Evolutionary conservation across 1,284 basidiomycete genomes (phyloP).

Genomic region (Cutaneotrichosporon arboriforme): DNA sequence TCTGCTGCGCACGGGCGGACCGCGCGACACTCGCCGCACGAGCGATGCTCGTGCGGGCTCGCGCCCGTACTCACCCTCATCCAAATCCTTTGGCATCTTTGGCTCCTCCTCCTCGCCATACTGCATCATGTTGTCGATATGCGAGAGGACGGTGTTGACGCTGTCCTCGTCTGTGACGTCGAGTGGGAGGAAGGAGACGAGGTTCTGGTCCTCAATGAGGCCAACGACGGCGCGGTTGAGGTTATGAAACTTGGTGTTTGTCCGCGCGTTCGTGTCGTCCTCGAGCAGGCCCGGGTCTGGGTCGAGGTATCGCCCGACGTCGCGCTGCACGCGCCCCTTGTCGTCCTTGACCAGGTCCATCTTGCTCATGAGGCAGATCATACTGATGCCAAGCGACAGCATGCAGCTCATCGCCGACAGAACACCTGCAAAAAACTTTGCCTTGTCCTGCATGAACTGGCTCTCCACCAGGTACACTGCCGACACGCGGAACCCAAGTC

Average conservation of each 20-base stretch:
- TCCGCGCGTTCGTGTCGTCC: slow-evolving; percentile 58
- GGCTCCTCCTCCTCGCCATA: slow-evolving; percentile 93
- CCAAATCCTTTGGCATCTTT: slow-evolving; percentile 74
- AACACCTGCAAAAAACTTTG: slow-evolving; percentile 99
- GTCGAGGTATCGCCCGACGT: slow-evolving; percentile 87
- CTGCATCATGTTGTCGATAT: slow-evolving; percentile 96
- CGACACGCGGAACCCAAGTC: slow-evolving; percentile 67
- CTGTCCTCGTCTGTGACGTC: slow-evolving; percentile 88
- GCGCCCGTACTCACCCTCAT: slow-evolving; percentile 65
- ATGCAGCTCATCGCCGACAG: slow-evolving; percentile 97
- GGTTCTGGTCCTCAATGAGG: slow-evolving; percentile 91
- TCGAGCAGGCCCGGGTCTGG: slow-evolving; percentile 89
- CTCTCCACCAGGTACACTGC: slow-evolving; percentile 91
- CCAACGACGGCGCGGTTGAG: slow-evolving; percentile 86
- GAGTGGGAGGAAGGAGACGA: slow-evolving; percentile 93
- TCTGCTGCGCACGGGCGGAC: background rate
- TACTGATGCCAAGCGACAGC: slow-evolving; percentile 94
- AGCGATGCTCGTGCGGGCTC: too few relatives aligned
- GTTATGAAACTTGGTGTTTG: slow-evolving; percentile 83
- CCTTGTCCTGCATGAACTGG: slow-evolving; percentile 97
- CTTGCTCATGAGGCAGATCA: slow-evolving; percentile 97
- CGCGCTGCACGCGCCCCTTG: slow-evolving; percentile 65
- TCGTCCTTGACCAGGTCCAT: slow-evolving; percentile 88
- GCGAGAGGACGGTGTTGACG: slow-evolving; percentile 81
- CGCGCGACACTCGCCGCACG: background rate